Evolutionary conservation across 2,329 filamentous ascomycete species (phyloP).

Genomic region (Bipolaris victoriae): DNA sequence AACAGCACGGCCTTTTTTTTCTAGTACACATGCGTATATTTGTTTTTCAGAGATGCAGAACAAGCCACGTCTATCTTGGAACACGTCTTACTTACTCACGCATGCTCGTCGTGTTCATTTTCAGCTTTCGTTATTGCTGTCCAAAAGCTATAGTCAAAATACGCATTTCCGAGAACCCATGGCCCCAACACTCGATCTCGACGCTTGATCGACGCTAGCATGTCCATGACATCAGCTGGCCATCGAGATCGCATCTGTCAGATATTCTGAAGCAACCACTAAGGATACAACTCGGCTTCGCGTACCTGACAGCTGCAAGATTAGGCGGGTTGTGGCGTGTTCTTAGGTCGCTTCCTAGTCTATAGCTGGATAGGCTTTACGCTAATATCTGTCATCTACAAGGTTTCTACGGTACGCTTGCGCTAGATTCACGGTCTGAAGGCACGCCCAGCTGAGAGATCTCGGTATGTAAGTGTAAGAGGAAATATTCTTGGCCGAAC

Average conservation of each 20-base stretch:
- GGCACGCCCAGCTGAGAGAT: not conserved
- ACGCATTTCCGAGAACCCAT: not conserved
- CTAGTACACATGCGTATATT: not conserved
- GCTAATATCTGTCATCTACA: not conserved
- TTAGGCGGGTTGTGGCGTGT: not conserved
- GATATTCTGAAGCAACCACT: slow-evolving; percentile 8
- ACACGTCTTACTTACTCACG: not conserved
- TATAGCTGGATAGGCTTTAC: not conserved
- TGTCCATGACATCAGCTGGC: slow-evolving; percentile 13
- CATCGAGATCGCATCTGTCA: slow-evolving; percentile 7
- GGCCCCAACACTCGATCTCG: slow-evolving; percentile 5
- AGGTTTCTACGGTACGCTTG: slow-evolving; percentile 6
- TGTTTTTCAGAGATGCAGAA: not conserved
- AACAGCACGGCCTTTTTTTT: not conserved
- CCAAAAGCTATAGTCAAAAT: not conserved
- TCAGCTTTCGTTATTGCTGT: not conserved
- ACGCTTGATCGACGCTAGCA: slow-evolving; percentile 15
- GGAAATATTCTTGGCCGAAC: not conserved
- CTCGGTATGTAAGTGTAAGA: not conserved
- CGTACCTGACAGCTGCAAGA: slow-evolving; percentile 15
- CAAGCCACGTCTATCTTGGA: not conserved
- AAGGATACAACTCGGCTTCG: slow-evolving; percentile 6
- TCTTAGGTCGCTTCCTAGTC: not conserved
- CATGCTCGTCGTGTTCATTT: not conserved
- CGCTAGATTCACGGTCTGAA: not conserved